Conservation (phyloP, 2,329 filamentous ascomycete genomes). For the Cordyceps farinosa region DNA sequence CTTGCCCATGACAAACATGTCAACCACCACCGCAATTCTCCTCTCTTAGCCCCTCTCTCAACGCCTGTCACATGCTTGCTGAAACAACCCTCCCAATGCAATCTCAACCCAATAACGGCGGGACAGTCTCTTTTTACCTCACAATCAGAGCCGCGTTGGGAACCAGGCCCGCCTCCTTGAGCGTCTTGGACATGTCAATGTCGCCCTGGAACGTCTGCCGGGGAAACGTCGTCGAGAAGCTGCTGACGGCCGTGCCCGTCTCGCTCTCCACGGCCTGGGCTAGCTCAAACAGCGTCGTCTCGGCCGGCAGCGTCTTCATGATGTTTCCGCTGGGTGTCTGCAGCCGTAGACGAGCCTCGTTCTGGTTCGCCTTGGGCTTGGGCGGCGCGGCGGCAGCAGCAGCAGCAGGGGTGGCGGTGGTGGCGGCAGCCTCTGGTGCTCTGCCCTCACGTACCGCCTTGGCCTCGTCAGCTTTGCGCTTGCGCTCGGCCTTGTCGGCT, state of each 20-base stretch:
- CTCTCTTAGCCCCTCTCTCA: background rate
- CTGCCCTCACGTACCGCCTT: constrained; percentile 85
- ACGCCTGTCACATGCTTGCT: constrained; percentile 5
- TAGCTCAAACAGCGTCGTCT: constrained; percentile 91
- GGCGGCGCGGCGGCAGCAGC: constrained; percentile 42
- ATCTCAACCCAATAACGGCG: background rate
- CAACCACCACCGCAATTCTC: background rate
- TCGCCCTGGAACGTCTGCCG: constrained; percentile 70
- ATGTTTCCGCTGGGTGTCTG: constrained; percentile 72
- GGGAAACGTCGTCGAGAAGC: constrained; percentile 84
- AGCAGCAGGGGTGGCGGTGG: constrained; percentile 34
- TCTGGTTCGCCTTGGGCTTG: constrained; percentile 69
- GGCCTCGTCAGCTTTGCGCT: constrained; percentile 77
- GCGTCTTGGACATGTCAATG: constrained; percentile 78
- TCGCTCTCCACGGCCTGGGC: constrained; percentile 72
- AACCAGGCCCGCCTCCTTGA: constrained; percentile 87
- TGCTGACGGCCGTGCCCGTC: constrained; percentile 64
- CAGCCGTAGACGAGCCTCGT: constrained; percentile 75
- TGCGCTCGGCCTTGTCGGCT: constrained; percentile 86
- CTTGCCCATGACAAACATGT: background rate
- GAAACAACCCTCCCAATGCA: constrained; percentile 1
- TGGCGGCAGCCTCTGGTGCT: constrained; percentile 39
- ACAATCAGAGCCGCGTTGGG: constrained; percentile 89
- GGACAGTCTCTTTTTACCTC: constrained; percentile 36
- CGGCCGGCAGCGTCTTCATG: constrained; percentile 82